Evolutionary conservation across 2,329 filamentous ascomycete species (phyloP).

Genomic region (Venturia carpophila): DNA sequence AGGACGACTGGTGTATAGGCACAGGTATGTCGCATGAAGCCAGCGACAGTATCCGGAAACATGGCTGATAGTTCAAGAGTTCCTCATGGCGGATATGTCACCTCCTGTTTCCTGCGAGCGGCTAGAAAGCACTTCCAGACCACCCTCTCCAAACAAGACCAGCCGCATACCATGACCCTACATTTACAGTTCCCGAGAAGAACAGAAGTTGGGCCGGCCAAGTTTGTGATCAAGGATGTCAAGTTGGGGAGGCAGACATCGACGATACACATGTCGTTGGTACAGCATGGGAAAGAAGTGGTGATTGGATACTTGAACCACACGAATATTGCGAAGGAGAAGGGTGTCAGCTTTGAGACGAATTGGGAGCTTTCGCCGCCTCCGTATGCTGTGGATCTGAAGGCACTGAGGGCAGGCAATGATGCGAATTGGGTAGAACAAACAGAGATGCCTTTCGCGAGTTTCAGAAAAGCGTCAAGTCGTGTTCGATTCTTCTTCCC

Average conservation of each 20-base stretch:
- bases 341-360: slow-evolving; percentile 50
- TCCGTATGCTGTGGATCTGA: slow-evolving; percentile 36
- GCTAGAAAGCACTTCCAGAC: slow-evolving; percentile 52
- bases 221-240: slow-evolving; percentile 52
- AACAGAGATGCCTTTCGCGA: slow-evolving; percentile 36
- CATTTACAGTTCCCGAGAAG: slow-evolving; percentile 60
- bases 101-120: slow-evolving; percentile 53
- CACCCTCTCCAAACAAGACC: slow-evolving; percentile 49
- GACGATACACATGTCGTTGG: slow-evolving; percentile 54
- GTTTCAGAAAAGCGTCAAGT: slow-evolving; percentile 42
- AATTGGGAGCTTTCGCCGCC: slow-evolving; percentile 45
- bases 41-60: background rate
- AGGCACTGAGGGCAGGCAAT: slow-evolving; percentile 35
- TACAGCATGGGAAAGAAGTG: slow-evolving; percentile 51
- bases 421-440: slow-evolving; percentile 44
- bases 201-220: slow-evolving; percentile 50
- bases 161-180: slow-evolving; percentile 55
- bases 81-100: slow-evolving; percentile 64
- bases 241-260: slow-evolving; percentile 59
- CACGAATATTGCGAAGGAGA: slow-evolving; percentile 52
- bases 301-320: slow-evolving; percentile 59
- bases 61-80: slow-evolving; percentile 38
- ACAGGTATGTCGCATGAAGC: slow-evolving; percentile 38
- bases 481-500: slow-evolving; percentile 49
- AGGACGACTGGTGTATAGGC: slow-evolving; percentile 57